Percentiles rank a stretch among this genome's conserved stretches.
Evolutionary conservation across 1,284 basidiomycete species (phyloP).

Genomic region (Boletus albobrunnescens): DNA sequence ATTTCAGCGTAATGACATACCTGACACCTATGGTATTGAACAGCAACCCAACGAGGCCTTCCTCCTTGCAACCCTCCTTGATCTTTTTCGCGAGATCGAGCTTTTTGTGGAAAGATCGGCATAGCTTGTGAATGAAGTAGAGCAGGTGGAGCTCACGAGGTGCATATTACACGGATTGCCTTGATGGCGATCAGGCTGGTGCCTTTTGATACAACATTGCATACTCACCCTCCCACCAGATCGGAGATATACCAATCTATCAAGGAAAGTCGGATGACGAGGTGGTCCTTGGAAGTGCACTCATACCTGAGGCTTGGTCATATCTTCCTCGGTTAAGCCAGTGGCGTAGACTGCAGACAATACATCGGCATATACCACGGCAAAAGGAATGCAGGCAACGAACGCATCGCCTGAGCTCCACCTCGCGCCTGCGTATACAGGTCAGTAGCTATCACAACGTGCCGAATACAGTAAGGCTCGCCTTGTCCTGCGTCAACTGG

Average conservation of each 20-base stretch:
- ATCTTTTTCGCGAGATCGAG: slow-evolving; percentile 72
- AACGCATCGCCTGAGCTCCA: slow-evolving; percentile 80
- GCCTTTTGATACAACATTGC: neutral
- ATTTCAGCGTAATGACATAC: slow-evolving; percentile 33
- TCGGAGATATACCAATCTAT: slow-evolving; percentile 77
- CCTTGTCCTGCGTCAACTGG: slow-evolving; percentile 70
- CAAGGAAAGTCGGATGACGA: slow-evolving; percentile 5
- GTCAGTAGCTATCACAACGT: neutral
- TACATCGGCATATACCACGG: slow-evolving; percentile 3
- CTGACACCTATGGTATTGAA: slow-evolving; percentile 82
- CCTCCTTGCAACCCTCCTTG: slow-evolving; percentile 73
- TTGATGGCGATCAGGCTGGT: slow-evolving; percentile 25
- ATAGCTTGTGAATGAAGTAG: neutral
- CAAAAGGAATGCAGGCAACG: slow-evolving; percentile 28
- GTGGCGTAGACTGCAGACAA: slow-evolving; percentile 64
- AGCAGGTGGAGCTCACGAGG: slow-evolving; percentile 44
- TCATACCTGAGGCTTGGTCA: slow-evolving; percentile 74
- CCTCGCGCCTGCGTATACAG: slow-evolving; percentile 46
- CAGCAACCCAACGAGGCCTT: slow-evolving; percentile 70
- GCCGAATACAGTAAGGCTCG: slow-evolving; percentile 19
- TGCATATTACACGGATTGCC: slow-evolving; percentile 83
- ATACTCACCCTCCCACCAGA: slow-evolving; percentile 81
- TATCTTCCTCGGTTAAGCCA: slow-evolving; percentile 72
- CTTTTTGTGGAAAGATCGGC: slow-evolving; percentile 36
- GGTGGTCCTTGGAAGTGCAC: slow-evolving; percentile 1